phyloP scores from a whole-genome alignment of 1,284 basidiomycete species.

The Apiotrichum porosum region DNA sequence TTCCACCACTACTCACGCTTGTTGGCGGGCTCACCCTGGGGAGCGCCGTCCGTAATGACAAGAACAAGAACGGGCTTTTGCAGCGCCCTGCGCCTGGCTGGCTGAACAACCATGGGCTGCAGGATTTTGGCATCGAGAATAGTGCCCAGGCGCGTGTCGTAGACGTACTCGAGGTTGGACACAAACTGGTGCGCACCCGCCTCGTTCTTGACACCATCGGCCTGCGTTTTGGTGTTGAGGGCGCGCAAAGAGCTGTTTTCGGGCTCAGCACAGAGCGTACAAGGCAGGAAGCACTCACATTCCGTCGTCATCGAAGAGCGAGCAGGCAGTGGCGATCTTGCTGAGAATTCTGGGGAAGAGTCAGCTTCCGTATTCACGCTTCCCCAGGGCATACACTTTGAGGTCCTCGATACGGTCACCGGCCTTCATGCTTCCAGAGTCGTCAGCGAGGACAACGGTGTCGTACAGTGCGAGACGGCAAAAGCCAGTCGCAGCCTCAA shows the following conservation, averaged over 20 bases:
- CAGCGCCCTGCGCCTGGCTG: neutral
- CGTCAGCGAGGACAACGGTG: constrained; percentile 46
- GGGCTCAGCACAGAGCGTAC: too few species aligned
- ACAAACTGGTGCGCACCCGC: constrained; percentile 32
- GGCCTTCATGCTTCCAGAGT: constrained; percentile 48
- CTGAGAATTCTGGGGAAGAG: constrained; percentile 32
- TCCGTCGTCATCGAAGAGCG: constrained; percentile 51
- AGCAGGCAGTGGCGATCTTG: constrained; percentile 46
- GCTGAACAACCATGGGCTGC: constrained; percentile 5
- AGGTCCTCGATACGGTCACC: constrained; percentile 48
- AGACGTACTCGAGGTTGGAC: constrained; percentile 29
- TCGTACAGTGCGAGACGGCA: constrained; percentile 48
- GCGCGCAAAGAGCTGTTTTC: constrained; percentile 45
- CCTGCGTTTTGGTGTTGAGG: constrained; percentile 49
- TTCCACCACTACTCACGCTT: constrained; percentile 3
- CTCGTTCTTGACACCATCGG: constrained; percentile 48
- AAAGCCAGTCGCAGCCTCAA: constrained; percentile 48
- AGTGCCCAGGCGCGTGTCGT: constrained; percentile 21
- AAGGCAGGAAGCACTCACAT: constrained; percentile 29
- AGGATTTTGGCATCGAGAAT: constrained; percentile 3
- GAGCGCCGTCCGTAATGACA: constrained; percentile 39
- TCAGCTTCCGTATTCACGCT: neutral
- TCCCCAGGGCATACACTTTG: neutral
- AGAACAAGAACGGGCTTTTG: constrained; percentile 30
- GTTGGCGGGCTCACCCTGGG: neutral